Base-by-base conservation (phyloP, 2,329 filamentous ascomycete species). In the Ceratocystis papillata region DNA sequence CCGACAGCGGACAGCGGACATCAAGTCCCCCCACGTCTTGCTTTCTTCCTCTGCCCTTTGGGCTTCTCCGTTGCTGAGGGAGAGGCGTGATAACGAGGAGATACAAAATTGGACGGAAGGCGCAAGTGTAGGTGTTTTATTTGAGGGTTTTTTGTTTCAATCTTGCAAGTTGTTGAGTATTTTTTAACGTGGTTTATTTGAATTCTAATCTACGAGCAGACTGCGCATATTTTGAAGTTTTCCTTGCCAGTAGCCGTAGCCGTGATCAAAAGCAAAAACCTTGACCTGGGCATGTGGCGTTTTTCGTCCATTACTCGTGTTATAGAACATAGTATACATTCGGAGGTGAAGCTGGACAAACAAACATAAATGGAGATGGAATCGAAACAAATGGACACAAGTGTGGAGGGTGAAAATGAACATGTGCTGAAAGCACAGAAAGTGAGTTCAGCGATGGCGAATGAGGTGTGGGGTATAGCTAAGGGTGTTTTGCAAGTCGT, bases 281-380 rank as follows among this genome's bases (percentile, higher is more conserved):
- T 53, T 53, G 3, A 28, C 10, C 10, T 25, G 8, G 25, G 48
- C 25, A 10, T 22, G n/a, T 50, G 7, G 48, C 20, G 8, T 53
- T 53, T 15, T 15, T 28, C 20, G 22, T 28, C 20, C 25, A 53
- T 25, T 53, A 15, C 22, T 53, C 28, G 5, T 30, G 55, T 59
- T 37, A 30, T 37, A 59, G 15, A 60, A 48, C 30, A 48, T 30
- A 28, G 46, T n/a, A 25, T 55, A 55, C 33, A 64, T 22, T 55
- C 15, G 48, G 63, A 64, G 33, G 17, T 22, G 25, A 46, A 46
- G 37, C 5, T n/a, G 63, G 22, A 59, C 15, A 30, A 30, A 59
- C 6, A 33, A 59, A n/a, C 8, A 30, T 17, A 15, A 10, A 5
- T 15, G 30, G 55, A 4, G 15, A 33, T 20, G 55, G 55, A n/a